A percentile compares a stretch with the other conserved stretches of the same genome.
These are phyloP conservation scores for Ascocoryne sarcoides DNA, from an alignment of 2,329 filamentous ascomycete genomes.

Conservation along the genomic window DNA sequence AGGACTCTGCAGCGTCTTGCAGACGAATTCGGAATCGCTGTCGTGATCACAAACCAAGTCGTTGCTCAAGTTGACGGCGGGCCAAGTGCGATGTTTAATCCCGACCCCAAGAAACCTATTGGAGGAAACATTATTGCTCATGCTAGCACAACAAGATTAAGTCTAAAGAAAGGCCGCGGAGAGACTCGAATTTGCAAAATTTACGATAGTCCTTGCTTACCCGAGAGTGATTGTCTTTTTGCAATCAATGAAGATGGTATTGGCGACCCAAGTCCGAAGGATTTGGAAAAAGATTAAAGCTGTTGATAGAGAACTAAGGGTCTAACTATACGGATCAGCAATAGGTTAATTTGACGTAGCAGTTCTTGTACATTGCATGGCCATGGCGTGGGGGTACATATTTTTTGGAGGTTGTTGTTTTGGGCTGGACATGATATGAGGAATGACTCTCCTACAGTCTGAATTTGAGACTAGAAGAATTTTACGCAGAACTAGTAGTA, in stretches of 20 bases:
- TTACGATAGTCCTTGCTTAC: slow-evolving; percentile 94
- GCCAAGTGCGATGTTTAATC: slow-evolving; percentile 96
- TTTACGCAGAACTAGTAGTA: no score
- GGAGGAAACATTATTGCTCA: slow-evolving; percentile 98
- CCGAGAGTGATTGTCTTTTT: slow-evolving; percentile 93
- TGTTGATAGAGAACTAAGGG: no score
- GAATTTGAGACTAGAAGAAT: no score
- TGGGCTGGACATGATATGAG: no score
- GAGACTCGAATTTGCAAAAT: slow-evolving; percentile 99
- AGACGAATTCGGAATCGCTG: slow-evolving; percentile 87
- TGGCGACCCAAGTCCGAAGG: slow-evolving; percentile 90
- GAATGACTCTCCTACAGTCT: no score
- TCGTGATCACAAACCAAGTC: slow-evolving; percentile 98
- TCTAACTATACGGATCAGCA: no score
- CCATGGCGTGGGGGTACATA: no score
- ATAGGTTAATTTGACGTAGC: no score
- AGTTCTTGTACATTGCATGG: no score
- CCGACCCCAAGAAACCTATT: slow-evolving; percentile 97
- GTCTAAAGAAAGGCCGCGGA: slow-evolving; percentile 86
- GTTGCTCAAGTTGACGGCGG: slow-evolving; percentile 97
- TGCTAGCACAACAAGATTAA: slow-evolving; percentile 88
- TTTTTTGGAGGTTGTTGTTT: no score
- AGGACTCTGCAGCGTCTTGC: slow-evolving; percentile 70
- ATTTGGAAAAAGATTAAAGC: slow-evolving; percentile 68
- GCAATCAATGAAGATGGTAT: slow-evolving; percentile 97